These are phyloP conservation scores for Pseudevernia furfuracea DNA, from an alignment of 495 filamentous ascomycete species.

Conservation along the genomic window DNA sequence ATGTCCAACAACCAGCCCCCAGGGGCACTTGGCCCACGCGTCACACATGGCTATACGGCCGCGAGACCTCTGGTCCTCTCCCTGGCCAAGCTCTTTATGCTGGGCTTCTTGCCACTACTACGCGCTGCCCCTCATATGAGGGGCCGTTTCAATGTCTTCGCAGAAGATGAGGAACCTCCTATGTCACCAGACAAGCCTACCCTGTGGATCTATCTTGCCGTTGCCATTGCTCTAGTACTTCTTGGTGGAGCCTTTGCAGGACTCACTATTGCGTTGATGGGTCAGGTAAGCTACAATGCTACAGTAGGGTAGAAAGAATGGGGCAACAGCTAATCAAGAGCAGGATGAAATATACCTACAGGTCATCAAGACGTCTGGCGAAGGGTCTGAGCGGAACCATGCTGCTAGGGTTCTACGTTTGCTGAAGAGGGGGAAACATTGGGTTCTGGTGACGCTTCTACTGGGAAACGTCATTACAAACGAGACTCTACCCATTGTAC, in stretches of 20 bases:
- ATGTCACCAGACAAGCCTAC: slow-evolving; percentile 46
- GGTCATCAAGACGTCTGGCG: slow-evolving; percentile 81
- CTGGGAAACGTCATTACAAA: slow-evolving; percentile 97
- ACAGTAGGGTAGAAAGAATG: neutral
- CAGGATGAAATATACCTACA: slow-evolving; percentile 94
- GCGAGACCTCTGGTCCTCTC: slow-evolving; percentile 40
- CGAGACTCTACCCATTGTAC: slow-evolving; percentile 89
- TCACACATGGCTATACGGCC: slow-evolving; percentile 31
- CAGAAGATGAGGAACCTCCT: slow-evolving; percentile 27
- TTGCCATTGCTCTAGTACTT: slow-evolving; percentile 68
- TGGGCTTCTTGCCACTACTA: slow-evolving; percentile 40
- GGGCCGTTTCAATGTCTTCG: slow-evolving; percentile 16
- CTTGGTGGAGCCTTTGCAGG: slow-evolving; percentile 92
- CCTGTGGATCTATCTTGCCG: slow-evolving; percentile 62
- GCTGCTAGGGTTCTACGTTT: slow-evolving; percentile 73
- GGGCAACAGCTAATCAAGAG: neutral
- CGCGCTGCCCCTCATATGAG: slow-evolving; percentile 34
- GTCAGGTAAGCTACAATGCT: slow-evolving; percentile 33
- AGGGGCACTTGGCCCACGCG: neutral
- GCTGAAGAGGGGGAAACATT: slow-evolving; percentile 86
- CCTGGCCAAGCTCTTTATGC: slow-evolving; percentile 40
- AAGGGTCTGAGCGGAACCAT: slow-evolving; percentile 70
- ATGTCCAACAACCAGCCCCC: slow-evolving; percentile 5
- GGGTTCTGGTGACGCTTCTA: slow-evolving; percentile 94
- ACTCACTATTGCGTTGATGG: slow-evolving; percentile 79